phyloP scores from a whole-genome alignment of 2,329 filamentous ascomycete genomes.

The Pyrenochaeta sp. region DNA sequence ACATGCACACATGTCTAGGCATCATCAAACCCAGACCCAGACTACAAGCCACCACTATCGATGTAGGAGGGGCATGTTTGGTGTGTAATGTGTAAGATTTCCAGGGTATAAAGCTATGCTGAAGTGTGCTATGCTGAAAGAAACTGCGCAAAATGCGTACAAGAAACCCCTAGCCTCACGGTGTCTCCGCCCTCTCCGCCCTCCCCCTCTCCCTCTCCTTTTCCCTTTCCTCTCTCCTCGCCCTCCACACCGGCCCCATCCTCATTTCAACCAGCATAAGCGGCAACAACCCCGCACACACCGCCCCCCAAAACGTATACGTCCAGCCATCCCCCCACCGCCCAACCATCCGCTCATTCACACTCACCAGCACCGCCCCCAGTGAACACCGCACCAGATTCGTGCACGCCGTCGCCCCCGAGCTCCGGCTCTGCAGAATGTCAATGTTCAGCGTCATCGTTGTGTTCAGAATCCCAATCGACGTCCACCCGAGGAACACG shows the following conservation, averaged over 20 bases:
- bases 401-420: conserved; percentile 35
- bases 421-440: conserved; percentile 34
- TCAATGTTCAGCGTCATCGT: conserved; percentile 42
- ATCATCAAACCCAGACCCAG: too few relatives aligned
- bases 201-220: conserved; percentile 11
- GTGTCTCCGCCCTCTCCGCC: not conserved
- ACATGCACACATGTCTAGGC: too few relatives aligned
- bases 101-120: too few relatives aligned
- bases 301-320: conserved; percentile 33
- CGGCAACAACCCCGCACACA: conserved; percentile 32
- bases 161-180: not conserved
- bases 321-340: conserved; percentile 35
- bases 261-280: conserved; percentile 38
- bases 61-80: too few relatives aligned
- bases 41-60: too few relatives aligned
- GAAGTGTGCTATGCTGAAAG: too few relatives aligned
- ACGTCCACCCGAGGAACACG: conserved; percentile 34
- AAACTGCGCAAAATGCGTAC: too few relatives aligned
- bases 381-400: conserved; percentile 36
- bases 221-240: conserved; percentile 25
- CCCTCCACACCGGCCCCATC: conserved; percentile 33
- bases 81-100: too few relatives aligned
- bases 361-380: conserved; percentile 30
- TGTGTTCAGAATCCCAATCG: conserved; percentile 37
- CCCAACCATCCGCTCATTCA: conserved; percentile 33